Conservation (phyloP, 1,284 basidiomycete species). For the Porodaedalea pini region DNA sequence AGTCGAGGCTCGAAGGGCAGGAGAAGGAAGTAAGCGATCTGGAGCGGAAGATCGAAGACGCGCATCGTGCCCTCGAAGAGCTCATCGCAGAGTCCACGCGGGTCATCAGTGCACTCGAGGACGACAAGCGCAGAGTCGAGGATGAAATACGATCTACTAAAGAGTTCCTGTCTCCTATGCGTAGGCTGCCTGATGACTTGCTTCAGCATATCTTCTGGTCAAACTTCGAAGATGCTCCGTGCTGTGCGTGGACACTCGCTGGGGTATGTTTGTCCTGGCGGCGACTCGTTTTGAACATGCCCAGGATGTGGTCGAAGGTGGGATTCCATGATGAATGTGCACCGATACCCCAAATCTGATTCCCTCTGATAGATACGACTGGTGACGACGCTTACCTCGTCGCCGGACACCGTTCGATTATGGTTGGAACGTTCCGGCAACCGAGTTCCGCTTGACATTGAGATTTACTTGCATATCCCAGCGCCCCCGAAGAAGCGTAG, state of each 20-base stretch:
- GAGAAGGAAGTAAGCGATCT: constrained; percentile 25
- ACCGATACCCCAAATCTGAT: constrained; percentile 15
- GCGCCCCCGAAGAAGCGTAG: constrained; percentile 16
- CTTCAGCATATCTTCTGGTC: constrained; percentile 62
- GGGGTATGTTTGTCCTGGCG: constrained; percentile 64
- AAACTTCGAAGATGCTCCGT: constrained; percentile 62
- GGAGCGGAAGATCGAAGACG: constrained; percentile 34
- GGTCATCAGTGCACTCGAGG: constrained; percentile 49
- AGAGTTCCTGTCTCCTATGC: constrained; percentile 67
- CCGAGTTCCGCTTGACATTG: constrained; percentile 66
- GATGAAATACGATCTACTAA: constrained; percentile 42
- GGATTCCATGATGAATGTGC: constrained; percentile 27
- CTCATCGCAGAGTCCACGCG: constrained; percentile 51
- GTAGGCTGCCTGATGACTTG: constrained; percentile 61
- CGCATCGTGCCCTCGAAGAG: constrained; percentile 51
- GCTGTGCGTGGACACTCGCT: constrained; percentile 65
- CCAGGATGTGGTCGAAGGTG: constrained; percentile 70
- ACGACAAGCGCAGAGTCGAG: constrained; percentile 45
- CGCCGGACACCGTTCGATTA: constrained; percentile 71
- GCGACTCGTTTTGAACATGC: constrained; percentile 56
- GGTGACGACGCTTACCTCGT: constrained; percentile 60
- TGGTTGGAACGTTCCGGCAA: constrained; percentile 75
- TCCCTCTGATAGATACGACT: constrained; percentile 55
- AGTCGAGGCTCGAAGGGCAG: constrained; percentile 12
- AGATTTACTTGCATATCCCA: constrained; percentile 61